phyloP scores from a whole-genome alignment of 192 early-diverging fungal genomes.

The Spinellus fusiger region DNA sequence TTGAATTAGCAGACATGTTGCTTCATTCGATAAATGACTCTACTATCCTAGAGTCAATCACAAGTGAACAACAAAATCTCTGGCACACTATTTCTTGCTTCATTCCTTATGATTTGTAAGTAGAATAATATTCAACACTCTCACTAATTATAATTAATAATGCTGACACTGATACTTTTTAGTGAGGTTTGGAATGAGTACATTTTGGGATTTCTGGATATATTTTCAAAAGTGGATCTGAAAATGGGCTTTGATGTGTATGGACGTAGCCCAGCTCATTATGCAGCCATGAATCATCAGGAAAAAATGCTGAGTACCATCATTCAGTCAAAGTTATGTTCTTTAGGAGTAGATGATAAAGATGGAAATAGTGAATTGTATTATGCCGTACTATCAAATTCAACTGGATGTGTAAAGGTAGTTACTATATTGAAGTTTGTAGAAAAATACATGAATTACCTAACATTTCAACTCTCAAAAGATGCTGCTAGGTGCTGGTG shows the following conservation, averaged over 20 bases:
- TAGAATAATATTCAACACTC: not conserved
- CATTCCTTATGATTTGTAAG: constrained; percentile 20
- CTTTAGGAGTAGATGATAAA: constrained; percentile 21
- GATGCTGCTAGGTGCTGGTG: constrained; percentile 11
- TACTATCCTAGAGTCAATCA: not conserved
- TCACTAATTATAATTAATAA: not conserved
- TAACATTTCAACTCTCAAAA: not conserved
- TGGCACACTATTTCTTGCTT: constrained; percentile 41
- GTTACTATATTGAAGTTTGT: not conserved
- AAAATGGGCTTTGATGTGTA: constrained; percentile 14
- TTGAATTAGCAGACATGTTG: constrained; percentile 41
- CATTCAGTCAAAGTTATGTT: constrained; percentile 1
- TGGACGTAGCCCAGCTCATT: constrained; percentile 40
- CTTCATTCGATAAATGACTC: constrained; percentile 14
- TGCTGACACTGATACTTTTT: not conserved
- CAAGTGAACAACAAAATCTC: constrained; percentile 20
- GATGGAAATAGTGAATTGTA: constrained; percentile 32
- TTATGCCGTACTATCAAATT: constrained; percentile 35
- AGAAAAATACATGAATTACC: not conserved
- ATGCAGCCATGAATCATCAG: constrained; percentile 39
- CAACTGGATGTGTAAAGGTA: constrained; percentile 16
- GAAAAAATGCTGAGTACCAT: constrained; percentile 18
- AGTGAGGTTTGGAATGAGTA: constrained; percentile 41
- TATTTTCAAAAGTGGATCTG: constrained; percentile 8
- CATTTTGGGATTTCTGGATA: constrained; percentile 25